These are phyloP conservation scores for Pseudoscleropodium purum DNA, from an alignment of 225 moss, liverwort and hornwort species.

Conservation along the genomic window DNA sequence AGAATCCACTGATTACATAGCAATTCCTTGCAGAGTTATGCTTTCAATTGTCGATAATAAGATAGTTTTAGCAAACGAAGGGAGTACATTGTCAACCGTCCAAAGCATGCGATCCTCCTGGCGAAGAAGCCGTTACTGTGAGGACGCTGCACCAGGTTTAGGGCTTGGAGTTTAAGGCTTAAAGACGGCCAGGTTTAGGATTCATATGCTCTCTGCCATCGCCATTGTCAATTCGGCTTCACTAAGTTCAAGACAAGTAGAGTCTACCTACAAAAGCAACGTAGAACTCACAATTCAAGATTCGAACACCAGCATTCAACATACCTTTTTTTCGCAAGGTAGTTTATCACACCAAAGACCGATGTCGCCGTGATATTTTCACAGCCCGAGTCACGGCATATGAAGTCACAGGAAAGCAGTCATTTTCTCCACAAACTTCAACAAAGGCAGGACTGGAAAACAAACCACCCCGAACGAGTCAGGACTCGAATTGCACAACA, in stretches of 20 bases:
- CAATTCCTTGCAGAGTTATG: background rate
- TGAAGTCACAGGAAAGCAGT: background rate
- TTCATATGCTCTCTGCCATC: background rate
- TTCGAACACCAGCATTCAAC: background rate
- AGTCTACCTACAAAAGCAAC: slow-evolving; percentile 19
- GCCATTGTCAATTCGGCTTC: background rate
- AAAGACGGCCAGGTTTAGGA: background rate
- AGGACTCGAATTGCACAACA: background rate
- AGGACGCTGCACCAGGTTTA: background rate
- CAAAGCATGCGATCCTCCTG: background rate
- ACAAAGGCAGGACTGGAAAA: background rate
- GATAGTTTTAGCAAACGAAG: background rate
- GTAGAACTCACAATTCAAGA: background rate
- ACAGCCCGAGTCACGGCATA: background rate
- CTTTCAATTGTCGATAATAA: background rate
- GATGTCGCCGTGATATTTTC: background rate
- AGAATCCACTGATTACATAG: background rate
- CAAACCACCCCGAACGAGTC: background rate
- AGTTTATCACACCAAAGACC: background rate
- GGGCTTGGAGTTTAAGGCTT: background rate
- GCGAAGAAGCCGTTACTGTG: background rate
- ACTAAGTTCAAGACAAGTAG: background rate
- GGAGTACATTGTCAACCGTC: slow-evolving; percentile 13
- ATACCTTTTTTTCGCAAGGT: background rate
- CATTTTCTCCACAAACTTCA: background rate